These are phyloP conservation scores for Didymella pomorum DNA, from an alignment of 2,329 filamentous ascomycete genomes.

Conservation along the genomic window DNA sequence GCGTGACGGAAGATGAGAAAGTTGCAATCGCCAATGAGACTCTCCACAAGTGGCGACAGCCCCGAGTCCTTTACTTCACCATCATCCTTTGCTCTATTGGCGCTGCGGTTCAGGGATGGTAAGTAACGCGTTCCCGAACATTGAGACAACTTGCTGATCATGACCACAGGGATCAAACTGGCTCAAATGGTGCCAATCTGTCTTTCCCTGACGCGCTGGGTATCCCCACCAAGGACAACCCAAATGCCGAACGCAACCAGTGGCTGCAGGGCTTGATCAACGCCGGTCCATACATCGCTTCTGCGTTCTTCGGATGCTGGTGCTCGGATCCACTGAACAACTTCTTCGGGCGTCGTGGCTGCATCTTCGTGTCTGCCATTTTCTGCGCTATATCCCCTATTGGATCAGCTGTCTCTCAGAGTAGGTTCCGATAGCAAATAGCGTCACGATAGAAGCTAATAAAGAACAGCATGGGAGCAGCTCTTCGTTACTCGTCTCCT, in stretches of 20 bases:
- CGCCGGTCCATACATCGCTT: conserved; percentile 30
- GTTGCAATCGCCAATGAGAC: conserved; percentile 30
- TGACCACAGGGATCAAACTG: conserved; percentile 58
- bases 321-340: conserved; percentile 34
- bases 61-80: conserved; percentile 67
- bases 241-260: conserved; percentile 26
- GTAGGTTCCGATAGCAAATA: conserved; percentile 15
- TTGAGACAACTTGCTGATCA: conserved; percentile 1
- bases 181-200: conserved; percentile 61
- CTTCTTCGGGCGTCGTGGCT: conserved; percentile 33
- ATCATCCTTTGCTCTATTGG: conserved; percentile 72
- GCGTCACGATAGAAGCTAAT: conserved; percentile 1
- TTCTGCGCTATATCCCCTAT: conserved; percentile 32
- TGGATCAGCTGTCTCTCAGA: conserved; percentile 28
- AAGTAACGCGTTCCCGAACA: too few relatives aligned
- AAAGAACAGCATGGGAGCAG: conserved; percentile 46
- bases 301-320: conserved; percentile 27
- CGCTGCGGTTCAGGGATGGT: conserved; percentile 70
- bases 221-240: conserved; percentile 50
- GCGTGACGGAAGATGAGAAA: conserved; percentile 30
- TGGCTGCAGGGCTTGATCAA: conserved; percentile 38
- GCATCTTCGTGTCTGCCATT: conserved; percentile 32
- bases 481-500: conserved; percentile 51
- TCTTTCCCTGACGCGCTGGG: conserved; percentile 64
- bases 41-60: conserved; percentile 67